Evolutionary conservation across 1,139 yeast species (phyloP), one percentile per base, ranked within the genome.

Genomic region (Taphrina populina): DNA sequence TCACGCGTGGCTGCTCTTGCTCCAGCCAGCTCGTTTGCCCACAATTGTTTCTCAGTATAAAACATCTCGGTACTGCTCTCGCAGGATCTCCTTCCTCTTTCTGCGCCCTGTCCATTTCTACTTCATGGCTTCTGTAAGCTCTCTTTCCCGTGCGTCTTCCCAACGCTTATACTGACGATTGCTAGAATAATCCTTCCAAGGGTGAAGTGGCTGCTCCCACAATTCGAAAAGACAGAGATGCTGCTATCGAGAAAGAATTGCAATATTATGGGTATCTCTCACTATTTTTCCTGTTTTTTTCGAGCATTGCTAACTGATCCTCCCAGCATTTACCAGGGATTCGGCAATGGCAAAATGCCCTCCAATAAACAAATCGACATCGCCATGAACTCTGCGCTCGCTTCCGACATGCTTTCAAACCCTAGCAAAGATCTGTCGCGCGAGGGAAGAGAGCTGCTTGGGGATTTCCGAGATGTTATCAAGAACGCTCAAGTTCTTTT

Each of bases 301-400:
- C 6, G 13, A 7, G 6, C 7, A n/a, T 7, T 5, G n/a, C 7
- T 10, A 19, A 19, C 39, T 37, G 17, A 37, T 8, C 15, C 7
- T 23, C 8, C 21, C 30, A 23, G 44, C 29, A 33, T 40, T 39
- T 37, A 27, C 15, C 26, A 35, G 45, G 64, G 63, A 3, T 44
- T 62, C 54, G 26, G 49, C 29, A 15, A 47, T 15, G 63, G 63
- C 41, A 62, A 62, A 46, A 49, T 62, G 59, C 64, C 64, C 1
- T 37, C 60, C 21, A 62, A 62, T 55, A 52, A 57, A 33, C 63
- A 61, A 45, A 54, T 60, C 29, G 62, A 61, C 30, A 49, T 59
- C 26, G 63, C 63, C 7, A 27, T 61, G 34, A 58, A 53, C 32
- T 59, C 63, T 5, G 47, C 59, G 10, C 36, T 59, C 17, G 44